Conservation (phyloP, 2,329 filamentous ascomycete species). For the Fusarium drepaniforme region DNA sequence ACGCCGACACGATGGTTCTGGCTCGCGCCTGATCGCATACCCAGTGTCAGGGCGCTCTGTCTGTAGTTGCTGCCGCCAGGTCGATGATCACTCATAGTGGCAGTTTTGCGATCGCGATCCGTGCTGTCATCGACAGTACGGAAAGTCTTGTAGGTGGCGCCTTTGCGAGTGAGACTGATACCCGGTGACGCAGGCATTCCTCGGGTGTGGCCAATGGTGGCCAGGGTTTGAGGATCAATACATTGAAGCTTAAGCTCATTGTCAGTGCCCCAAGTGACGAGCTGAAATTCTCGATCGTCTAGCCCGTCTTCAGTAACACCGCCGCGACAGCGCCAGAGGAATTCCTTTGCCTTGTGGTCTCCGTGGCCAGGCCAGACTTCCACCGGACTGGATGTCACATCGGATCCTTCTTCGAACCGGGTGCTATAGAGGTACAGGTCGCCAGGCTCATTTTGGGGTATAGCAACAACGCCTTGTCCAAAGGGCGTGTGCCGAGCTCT, state of each 20-base stretch:
- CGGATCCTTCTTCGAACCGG: constrained; percentile 59
- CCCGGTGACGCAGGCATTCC: constrained; percentile 74
- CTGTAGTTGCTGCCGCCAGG: constrained; percentile 58
- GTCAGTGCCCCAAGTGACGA: constrained; percentile 94
- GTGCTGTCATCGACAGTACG: constrained; percentile 74
- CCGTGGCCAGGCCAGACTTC: constrained; percentile 72
- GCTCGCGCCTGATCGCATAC: constrained; percentile 54
- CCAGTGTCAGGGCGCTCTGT: constrained; percentile 58
- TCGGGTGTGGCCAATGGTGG: constrained; percentile 79
- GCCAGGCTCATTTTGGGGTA: constrained; percentile 91
- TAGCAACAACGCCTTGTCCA: constrained; percentile 85
- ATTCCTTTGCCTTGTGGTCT: constrained; percentile 84
- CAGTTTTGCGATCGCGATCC: constrained; percentile 68
- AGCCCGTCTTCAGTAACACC: constrained; percentile 72
- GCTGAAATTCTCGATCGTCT: constrained; percentile 89
- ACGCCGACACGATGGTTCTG: constrained; percentile 48
- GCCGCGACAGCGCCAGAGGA: constrained; percentile 88
- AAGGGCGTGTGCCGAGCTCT: constrained; percentile 92
- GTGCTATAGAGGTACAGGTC: constrained; percentile 88
- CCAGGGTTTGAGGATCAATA: constrained; percentile 73
- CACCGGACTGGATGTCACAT: constrained; percentile 62
- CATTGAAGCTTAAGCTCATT: constrained; percentile 84
- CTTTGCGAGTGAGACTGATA: constrained; percentile 82
- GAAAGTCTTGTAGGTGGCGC: constrained; percentile 88
- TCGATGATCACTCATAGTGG: constrained; percentile 72